Percentiles rank a stretch among this genome's conserved stretches.
These are phyloP conservation scores for Lasiodiplodia sp. DNA, from an alignment of 2,329 filamentous ascomycete species.

Conservation along the genomic window DNA sequence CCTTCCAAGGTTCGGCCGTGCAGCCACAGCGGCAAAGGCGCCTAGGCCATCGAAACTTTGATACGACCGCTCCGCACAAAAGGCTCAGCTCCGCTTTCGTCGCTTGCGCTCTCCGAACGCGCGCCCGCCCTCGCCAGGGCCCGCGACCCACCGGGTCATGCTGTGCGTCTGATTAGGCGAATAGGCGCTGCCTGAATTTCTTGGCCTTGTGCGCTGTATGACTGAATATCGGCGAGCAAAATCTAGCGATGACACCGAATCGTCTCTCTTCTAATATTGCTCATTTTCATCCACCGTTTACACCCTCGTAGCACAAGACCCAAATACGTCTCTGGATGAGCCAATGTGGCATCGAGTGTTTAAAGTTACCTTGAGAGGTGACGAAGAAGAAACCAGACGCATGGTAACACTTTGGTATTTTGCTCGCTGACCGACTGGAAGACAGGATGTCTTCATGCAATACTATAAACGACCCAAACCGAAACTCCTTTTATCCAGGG, in stretches of 20 bases:
- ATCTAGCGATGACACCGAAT: background rate
- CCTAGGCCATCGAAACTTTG: slow-evolving; percentile 5
- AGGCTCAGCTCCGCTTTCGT: slow-evolving; percentile 19
- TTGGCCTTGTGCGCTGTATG: background rate
- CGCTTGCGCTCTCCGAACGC: slow-evolving; percentile 5
- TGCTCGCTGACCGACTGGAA: background rate
- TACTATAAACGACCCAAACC: background rate
- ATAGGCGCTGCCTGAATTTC: background rate
- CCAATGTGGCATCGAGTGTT: background rate
- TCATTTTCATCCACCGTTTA: background rate
- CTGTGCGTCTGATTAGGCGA: slow-evolving; percentile 6
- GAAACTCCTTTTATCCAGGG: background rate
- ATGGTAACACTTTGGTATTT: background rate
- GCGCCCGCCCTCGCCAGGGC: background rate
- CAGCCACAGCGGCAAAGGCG: background rate
- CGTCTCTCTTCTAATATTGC: background rate
- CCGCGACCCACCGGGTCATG: background rate
- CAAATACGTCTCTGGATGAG: background rate
- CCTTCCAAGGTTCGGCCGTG: background rate
- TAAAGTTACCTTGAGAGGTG: background rate
- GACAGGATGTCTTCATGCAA: background rate
- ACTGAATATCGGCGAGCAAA: background rate
- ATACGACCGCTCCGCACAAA: slow-evolving; percentile 27
- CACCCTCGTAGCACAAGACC: background rate
- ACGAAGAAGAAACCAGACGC: background rate